Base-by-base conservation (phyloP, 1,284 basidiomycete species). In the Ustilago tritici region DNA sequence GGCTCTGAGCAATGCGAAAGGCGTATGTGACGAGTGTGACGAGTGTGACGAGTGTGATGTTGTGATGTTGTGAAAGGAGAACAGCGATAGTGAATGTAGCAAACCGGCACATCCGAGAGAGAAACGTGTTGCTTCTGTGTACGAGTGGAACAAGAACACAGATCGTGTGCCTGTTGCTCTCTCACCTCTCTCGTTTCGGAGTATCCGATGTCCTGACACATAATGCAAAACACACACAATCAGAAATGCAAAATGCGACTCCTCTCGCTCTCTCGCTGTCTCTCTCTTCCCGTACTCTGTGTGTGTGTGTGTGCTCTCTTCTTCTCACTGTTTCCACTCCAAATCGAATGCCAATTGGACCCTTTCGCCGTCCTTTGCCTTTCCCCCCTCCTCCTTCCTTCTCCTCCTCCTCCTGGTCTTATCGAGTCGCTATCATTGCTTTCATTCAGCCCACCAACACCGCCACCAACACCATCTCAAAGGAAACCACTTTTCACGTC, bases 151-250 rank as follows among this genome's bases (percentile, higher is more conserved):
- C 5, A 32, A 50, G 7, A 12, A 50, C 28, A 50, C 28, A 50
- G 49, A 50, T 31, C 4, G 31, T 50, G 49, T 50, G 23, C 28
- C 49, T 49, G 7, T 28, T 28, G 23, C 23, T 28, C 23, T 28
- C 23, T 3, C 23, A 2, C 23, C 23, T 28, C 23, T 28, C 23
- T 28, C 23, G 23, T 7, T 49, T 49, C 23, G 46, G n/a, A 49
- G n/a, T 49, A 19, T 49, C 46, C 46, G 46, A 49, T 49, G 46
- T 17, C 23, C 46, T 49, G 46, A 49, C 46, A 49, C 46, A 49
- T 14, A 49, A 28, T 3, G 23, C 23, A 28, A 28, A n/a, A 50
- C 49, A 32, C 43, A 15, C 17, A 10, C 14, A 28, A 3, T 28
- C 23, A 28, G 23, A 28, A 28, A 28, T 28, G 23, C 38, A 40